These are phyloP conservation scores for Albugo candida DNA, from an alignment of 352 stramenopile genomes.

Conservation along the genomic window DNA sequence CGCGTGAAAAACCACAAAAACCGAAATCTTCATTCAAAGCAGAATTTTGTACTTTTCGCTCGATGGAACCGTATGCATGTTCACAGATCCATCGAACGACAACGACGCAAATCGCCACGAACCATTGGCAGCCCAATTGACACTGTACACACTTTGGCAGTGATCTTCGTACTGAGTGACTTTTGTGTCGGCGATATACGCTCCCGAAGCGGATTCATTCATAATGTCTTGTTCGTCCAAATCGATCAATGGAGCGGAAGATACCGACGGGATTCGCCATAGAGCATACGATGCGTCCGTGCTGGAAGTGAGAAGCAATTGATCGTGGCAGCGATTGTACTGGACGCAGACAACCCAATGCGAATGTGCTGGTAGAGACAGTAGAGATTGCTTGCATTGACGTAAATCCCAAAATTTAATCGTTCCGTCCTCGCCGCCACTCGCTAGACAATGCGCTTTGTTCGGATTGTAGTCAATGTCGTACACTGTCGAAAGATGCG, in stretches of 20 bases:
- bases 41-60: constrained; percentile 99
- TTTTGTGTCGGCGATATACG: constrained; percentile 42
- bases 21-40: too few relatives aligned
- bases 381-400: constrained; percentile 42
- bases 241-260: constrained; percentile 88
- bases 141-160: constrained; percentile 85
- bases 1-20: too few relatives aligned
- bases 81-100: constrained; percentile 89
- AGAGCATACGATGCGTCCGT: constrained; percentile 88
- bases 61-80: constrained; percentile 92
- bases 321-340: constrained; percentile 98
- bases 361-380: constrained; percentile 76
- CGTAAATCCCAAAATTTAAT: constrained; percentile 98
- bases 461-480: constrained; percentile 98
- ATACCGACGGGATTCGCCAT: constrained; percentile 93
- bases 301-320: constrained; percentile 86
- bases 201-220: constrained; percentile 28
- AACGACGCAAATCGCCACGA: constrained; percentile 93
- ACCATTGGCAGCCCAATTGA: constrained; percentile 86
- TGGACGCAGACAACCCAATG: constrained; percentile 83
- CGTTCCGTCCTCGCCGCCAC: constrained; percentile 84
- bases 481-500: constrained; percentile 31
- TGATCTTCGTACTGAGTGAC: constrained; percentile 86
- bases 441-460: constrained; percentile 84
- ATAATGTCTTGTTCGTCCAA: constrained; percentile 71